These are phyloP conservation scores for Tricladium varicosporioides DNA, from an alignment of 2,329 filamentous ascomycete genomes.

Conservation along the genomic window DNA sequence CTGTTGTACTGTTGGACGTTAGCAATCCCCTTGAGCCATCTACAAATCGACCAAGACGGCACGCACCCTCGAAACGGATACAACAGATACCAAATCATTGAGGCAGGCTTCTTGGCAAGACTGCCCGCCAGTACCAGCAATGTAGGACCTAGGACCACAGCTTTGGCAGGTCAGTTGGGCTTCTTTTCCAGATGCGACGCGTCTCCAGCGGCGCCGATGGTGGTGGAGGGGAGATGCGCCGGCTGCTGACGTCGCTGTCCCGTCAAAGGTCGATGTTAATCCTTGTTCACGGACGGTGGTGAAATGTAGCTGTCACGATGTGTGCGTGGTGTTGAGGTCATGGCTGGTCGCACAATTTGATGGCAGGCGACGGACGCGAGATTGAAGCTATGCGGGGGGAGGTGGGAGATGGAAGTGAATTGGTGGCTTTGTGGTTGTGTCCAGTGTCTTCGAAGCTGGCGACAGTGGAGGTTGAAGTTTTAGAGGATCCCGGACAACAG, in stretches of 20 bases:
- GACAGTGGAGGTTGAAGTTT: not conserved
- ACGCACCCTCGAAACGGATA: constrained; percentile 75
- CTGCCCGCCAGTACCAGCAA: constrained; percentile 19
- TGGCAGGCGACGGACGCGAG: not conserved
- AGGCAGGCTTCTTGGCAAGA: constrained; percentile 19
- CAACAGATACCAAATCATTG: constrained; percentile 74
- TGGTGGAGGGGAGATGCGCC: too few relatives aligned
- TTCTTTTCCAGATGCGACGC: not conserved
- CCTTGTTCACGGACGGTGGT: not conserved
- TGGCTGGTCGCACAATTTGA: not conserved
- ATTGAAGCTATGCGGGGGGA: not conserved
- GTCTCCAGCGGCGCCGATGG: too few relatives aligned
- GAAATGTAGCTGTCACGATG: not conserved
- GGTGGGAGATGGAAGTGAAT: not conserved
- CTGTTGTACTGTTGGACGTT: constrained; percentile 58
- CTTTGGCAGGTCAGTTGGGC: constrained; percentile 20
- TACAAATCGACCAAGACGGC: not conserved
- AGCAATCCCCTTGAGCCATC: constrained; percentile 8
- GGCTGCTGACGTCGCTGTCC: not conserved
- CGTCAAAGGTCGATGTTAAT: not conserved
- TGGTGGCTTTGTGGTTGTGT: not conserved
- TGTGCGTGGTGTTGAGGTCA: not conserved
- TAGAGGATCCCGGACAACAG: not conserved
- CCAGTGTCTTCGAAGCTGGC: not conserved
- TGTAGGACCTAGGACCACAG: constrained; percentile 14